Evolutionary conservation across 768 basidiomycete genomes (phyloP).

Genomic region (Pleurotus giganteus): DNA sequence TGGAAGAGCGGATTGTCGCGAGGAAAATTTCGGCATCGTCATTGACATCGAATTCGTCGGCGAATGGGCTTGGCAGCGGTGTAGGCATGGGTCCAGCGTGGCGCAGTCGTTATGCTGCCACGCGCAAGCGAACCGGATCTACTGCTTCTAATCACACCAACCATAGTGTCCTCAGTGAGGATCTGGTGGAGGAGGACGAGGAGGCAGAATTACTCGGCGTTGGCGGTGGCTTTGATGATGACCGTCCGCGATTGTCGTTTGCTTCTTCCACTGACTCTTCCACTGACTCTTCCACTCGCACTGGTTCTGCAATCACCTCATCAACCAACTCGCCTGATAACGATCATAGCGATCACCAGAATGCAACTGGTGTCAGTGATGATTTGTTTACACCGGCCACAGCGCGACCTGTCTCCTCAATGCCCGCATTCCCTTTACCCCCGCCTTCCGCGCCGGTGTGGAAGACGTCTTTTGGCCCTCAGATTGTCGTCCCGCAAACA

Average conservation of each 20-base stretch:
- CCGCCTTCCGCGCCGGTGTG: constrained; percentile 57
- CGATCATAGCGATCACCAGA: constrained; percentile 27
- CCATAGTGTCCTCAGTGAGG: constrained; percentile 72
- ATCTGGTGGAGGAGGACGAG: constrained; percentile 81
- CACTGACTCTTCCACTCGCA: background rate
- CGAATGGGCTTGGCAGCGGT: constrained; percentile 58
- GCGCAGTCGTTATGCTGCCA: constrained; percentile 55
- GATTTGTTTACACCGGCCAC: constrained; percentile 23
- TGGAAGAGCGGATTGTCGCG: constrained; percentile 79
- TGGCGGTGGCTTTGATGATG: constrained; percentile 60
- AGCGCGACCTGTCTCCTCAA: constrained; percentile 20
- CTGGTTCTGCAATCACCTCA: constrained; percentile 33
- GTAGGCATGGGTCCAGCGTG: constrained; percentile 67
- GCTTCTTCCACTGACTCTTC: constrained; percentile 6
- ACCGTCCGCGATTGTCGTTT: constrained; percentile 6
- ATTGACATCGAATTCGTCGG: constrained; percentile 42
- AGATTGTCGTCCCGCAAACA: constrained; percentile 46
- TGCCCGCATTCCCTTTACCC: constrained; percentile 24
- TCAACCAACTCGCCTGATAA: constrained; percentile 45
- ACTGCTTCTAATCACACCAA: constrained; percentile 68
- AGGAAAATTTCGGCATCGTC: constrained; percentile 73
- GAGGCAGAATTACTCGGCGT: constrained; percentile 69
- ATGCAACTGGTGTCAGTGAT: constrained; percentile 17
- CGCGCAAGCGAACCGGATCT: constrained; percentile 72
- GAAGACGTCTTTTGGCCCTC: constrained; percentile 56